Base-by-base conservation (phyloP, 2,329 filamentous ascomycete species). In the Colletotrichum sp. region DNA sequence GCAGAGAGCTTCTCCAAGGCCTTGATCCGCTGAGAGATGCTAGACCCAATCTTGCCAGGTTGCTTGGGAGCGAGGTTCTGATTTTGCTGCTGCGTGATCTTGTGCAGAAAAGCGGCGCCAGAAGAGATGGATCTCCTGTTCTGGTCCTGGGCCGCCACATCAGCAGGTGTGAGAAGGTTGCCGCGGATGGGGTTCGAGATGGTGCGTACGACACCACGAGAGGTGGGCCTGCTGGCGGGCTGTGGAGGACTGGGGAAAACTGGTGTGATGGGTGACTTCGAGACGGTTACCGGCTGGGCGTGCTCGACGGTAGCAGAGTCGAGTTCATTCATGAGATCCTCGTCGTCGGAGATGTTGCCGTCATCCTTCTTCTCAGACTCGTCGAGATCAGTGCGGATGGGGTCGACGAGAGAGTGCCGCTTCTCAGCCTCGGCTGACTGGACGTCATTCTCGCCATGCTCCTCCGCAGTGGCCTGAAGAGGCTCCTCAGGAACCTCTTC, bases 21-120 rank as follows among this genome's bases (percentile, higher is more conserved):
- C 84, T 98, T 97, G 83, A 98, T 98, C 56, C 97, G 93, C 83
- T 96, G 95, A 4, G 96, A 97, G 76, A 99, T 98, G 79, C 95
- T 96, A 10, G 94, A 96, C 9, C 95, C 96, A 28, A 98, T 91
- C 80, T 95, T 97, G 78, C 93, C 89, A 38, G 73, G 73, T 82
- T 96, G 97, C 82, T 94, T 95, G 5, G 91, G 87, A 62, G 89
- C 86, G 65, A 93, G 81, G 67, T 89, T 89, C n/a, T 74, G 69
- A 16, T 90, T 84, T 34, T 87, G 84, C 78, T 91, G 90, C 77
- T 89, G 90, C 9, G 86, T 86, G 63, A 90, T 85, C 74, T 87
- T 90, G 78, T 90, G 89, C 71, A 91, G 79, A 78, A 88, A 91
- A 14, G 89, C 88, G 9, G 90, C 87, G 26, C 91, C 89, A 5